phyloP scores from a whole-genome alignment of 768 basidiomycete species.

The Podaxis rugospora region DNA sequence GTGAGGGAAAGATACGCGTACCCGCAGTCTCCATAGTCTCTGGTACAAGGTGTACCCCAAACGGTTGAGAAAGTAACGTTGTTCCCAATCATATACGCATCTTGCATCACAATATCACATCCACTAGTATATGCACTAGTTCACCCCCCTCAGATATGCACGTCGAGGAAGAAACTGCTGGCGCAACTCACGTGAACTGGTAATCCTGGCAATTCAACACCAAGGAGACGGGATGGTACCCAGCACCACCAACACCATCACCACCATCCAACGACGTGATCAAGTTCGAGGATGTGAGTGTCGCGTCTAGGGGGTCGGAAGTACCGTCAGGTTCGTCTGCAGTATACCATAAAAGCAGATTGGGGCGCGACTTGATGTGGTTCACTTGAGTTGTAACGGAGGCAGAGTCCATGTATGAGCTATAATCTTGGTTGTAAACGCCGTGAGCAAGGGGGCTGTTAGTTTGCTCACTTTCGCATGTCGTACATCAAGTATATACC shows the following conservation, averaged over 20 bases:
- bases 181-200: constrained; percentile 41
- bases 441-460: neutral
- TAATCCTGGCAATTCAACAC: constrained; percentile 68
- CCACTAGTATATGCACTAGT: constrained; percentile 46
- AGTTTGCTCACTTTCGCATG: constrained; percentile 52
- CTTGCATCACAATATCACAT: constrained; percentile 68
- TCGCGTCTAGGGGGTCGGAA: constrained; percentile 61
- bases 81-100: constrained; percentile 54
- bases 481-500: constrained; percentile 77
- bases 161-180: neutral
- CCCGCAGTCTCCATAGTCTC: constrained; percentile 70
- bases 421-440: constrained; percentile 17
- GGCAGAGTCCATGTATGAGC: constrained; percentile 62
- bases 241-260: constrained; percentile 41
- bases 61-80: constrained; percentile 60
- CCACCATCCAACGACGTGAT: constrained; percentile 57
- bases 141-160: neutral
- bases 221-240: constrained; percentile 63
- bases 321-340: constrained; percentile 74
- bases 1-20: constrained; percentile 28
- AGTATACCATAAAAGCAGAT: constrained; percentile 72
- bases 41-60: constrained; percentile 62
- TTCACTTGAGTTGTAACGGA: constrained; percentile 67
- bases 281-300: constrained; percentile 45
- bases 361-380: constrained; percentile 58